These are phyloP conservation scores for Hypholoma sublateritium DNA, from an alignment of 768 basidiomycete genomes.

Conservation along the genomic window DNA sequence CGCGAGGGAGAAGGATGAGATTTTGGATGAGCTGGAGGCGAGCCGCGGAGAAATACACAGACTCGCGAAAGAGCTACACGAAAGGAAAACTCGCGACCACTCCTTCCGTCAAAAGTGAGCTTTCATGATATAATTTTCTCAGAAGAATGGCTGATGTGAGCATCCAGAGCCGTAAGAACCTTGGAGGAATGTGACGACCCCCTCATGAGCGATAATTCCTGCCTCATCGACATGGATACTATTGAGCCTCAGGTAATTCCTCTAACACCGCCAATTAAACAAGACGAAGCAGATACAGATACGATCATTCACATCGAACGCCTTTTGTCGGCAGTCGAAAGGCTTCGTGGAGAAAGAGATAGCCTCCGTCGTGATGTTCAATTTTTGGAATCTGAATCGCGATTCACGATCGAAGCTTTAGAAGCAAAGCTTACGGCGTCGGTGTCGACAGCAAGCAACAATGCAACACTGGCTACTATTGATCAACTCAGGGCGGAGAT, in stretches of 20 bases:
- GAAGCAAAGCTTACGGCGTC: constrained; percentile 44
- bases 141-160: not conserved
- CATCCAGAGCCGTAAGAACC: constrained; percentile 16
- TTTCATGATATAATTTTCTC: not conserved
- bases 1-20: constrained; percentile 54
- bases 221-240: constrained; percentile 20
- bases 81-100: constrained; percentile 23
- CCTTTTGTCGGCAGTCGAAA: constrained; percentile 61
- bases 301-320: constrained; percentile 47
- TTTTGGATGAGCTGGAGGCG: constrained; percentile 41
- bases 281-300: constrained; percentile 24
- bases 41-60: constrained; percentile 31
- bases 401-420: constrained; percentile 60
- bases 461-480: constrained; percentile 21
- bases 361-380: constrained; percentile 59
- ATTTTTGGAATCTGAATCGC: constrained; percentile 68
- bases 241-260: constrained; percentile 12
- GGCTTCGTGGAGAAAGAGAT: constrained; percentile 68
- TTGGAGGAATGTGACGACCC: constrained; percentile 19
- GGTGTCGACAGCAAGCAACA: constrained; percentile 18
- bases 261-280: not conserved
- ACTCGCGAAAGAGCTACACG: constrained; percentile 21
- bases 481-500: constrained; percentile 29
- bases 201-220: constrained; percentile 17
- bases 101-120: constrained; percentile 21